Evolutionary conservation across 768 basidiomycete species (phyloP), one percentile per base, ranked within the genome.

Genomic region (Mycena rebaudengoi): DNA sequence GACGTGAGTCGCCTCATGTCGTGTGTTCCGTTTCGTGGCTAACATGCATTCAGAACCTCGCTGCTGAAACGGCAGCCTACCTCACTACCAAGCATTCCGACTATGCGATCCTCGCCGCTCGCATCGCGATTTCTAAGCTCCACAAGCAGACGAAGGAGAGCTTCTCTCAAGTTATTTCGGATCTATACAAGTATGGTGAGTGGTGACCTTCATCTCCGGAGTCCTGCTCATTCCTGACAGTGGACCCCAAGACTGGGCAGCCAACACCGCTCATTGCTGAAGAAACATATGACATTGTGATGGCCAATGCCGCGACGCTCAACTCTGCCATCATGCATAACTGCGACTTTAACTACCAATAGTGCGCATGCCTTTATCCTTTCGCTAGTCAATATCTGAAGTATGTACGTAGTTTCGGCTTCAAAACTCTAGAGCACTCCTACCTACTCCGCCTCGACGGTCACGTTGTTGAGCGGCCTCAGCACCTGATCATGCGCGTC

Each of bases 401-500:
- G n/a, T 44, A 46, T 28, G 20, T 51, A 20, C 28, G 8, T 41
- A 94, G 92, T 80, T 99, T 99, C 73, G 98, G 98, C n/a, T 99
- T 99, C 88, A 99, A 99, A 79, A 99, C 98, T 3, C 89, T 99
- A 30, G 98, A 99, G 79, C 92, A 96, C 30, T 98, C 96, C 2
- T 99, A 99, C 78, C 88, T 99, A 7, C 90, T 99, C 40, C 90
- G 96, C 60, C 89, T 99, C 79, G 88, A 97, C 74, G 95, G 95
- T 40, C 92, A 93, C 62, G 94, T 97, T 46, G 96, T 96, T 40
- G 98, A 99, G 77, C 90, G 98, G 35, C 98, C 98, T 29, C 98
- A 99, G 71, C 98, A 99, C 77, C 94, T 99, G 88, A 91, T 99
- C 76, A 99, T 99, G 98, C 96, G 98, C 76, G 98, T 99, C 59